A percentile compares a stretch with the other conserved stretches of the same genome.
Evolutionary conservation across 2,329 filamentous ascomycete species (phyloP).

Genomic region (Aspergillus texensis): DNA sequence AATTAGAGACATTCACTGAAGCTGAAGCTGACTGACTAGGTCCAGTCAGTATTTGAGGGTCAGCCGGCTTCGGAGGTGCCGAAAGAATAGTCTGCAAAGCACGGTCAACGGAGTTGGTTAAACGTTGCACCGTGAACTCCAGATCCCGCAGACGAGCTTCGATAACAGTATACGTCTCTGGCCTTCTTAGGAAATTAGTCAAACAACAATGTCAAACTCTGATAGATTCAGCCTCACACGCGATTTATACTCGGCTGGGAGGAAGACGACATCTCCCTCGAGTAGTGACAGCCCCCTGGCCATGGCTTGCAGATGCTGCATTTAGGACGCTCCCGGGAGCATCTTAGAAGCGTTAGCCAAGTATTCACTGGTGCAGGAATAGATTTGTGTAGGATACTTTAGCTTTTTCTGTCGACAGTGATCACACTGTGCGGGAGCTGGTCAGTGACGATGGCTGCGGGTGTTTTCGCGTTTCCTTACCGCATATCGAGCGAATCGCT

Average conservation of each 20-base stretch:
- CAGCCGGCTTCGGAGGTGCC: not conserved
- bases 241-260: not conserved
- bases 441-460: not conserved
- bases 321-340: slow-evolving; percentile 18
- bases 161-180: not conserved
- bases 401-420: slow-evolving; percentile 16
- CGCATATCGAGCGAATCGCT: not conserved
- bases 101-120: not conserved
- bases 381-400: not conserved
- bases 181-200: not conserved
- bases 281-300: slow-evolving; percentile 18
- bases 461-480: not conserved
- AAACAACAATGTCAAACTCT: not conserved
- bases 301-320: slow-evolving; percentile 17
- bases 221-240: not conserved
- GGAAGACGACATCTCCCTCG: slow-evolving; percentile 2
- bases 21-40: fast-evolving
- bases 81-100: not conserved
- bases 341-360: not conserved
- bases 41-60: not conserved
- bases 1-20: not conserved
- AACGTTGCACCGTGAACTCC: not conserved
- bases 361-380: fast-evolving
- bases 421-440: not conserved
- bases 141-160: not conserved